These are phyloP conservation scores for Phytophthora europaea DNA, from an alignment of 352 stramenopile species.

Conservation along the genomic window DNA sequence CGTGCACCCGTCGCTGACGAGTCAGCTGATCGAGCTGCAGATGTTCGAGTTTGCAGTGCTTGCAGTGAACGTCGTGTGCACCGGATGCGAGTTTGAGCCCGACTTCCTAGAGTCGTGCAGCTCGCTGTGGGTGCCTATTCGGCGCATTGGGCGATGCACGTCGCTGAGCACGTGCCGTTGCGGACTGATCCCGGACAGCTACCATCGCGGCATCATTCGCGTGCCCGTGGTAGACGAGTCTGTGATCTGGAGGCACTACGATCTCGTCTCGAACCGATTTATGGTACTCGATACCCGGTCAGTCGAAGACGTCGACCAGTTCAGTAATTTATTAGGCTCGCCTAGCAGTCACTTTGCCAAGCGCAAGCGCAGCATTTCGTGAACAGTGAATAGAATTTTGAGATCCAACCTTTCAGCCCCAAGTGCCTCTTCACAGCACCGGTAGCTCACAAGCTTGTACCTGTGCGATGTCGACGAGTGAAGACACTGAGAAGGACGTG, in stretches of 20 bases:
- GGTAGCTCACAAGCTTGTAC: background rate
- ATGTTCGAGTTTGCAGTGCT: conserved; percentile 81
- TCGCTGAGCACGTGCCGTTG: conserved; percentile 73
- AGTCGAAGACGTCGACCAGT: conserved; percentile 41
- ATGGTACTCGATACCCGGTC: conserved; percentile 66
- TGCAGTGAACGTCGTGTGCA: conserved; percentile 67
- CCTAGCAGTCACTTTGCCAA: conserved; percentile 36
- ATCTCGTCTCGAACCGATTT: conserved; percentile 68
- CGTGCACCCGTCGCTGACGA: conserved; percentile 32
- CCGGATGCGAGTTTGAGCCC: conserved; percentile 78
- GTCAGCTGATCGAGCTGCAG: conserved; percentile 52
- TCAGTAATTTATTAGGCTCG: conserved; percentile 45
- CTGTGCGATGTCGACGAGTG: conserved; percentile 18
- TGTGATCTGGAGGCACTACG: conserved; percentile 82
- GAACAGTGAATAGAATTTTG: conserved; percentile 1
- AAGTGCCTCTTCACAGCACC: conserved; percentile 32
- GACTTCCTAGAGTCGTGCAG: conserved; percentile 79
- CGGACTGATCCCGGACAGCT: conserved; percentile 77
- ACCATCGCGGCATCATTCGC: conserved; percentile 73
- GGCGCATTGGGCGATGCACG: conserved; percentile 57
- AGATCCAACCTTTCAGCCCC: conserved; percentile 29
- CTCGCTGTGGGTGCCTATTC: conserved; percentile 75
- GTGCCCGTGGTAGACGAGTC: conserved; percentile 79
- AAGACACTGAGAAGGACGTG: conserved; percentile 39
- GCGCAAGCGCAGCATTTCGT: conserved; percentile 49